Evolutionary conservation across 202 grass and related monocot genomes (phyloP), one percentile per base, ranked within the genome.

Genomic region (Cymbopogon flexuosus): DNA sequence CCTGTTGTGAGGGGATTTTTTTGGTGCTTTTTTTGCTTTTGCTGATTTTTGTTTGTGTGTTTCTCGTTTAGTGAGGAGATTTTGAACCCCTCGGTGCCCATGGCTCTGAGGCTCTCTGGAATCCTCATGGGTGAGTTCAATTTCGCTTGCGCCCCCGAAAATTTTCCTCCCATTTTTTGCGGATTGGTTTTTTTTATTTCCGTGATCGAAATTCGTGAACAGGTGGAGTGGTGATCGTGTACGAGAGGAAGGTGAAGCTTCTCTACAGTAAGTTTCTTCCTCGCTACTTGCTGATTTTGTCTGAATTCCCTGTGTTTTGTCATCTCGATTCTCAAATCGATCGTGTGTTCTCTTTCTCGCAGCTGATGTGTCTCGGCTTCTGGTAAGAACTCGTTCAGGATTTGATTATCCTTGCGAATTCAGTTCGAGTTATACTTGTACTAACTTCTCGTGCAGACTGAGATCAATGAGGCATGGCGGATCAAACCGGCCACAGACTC

Each of bases 211-310:
- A 36, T 37, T 42, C 33, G 36, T 68, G 73, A 69, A 62, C 86
- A 97, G 95, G 95, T 62, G 95, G 95, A 9, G 95, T 98, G 23
- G 95, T 93, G 68, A 98, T 91, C 65, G 95, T 98, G 75, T 98
- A 95, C 81, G 51, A 93, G 90, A 77, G 84, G 88, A 98, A 98
- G 92, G 95, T 98, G 68, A 92, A 91, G 86, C 69, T 94, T 56
- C 84, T 98, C 46, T 93, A 88, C 30, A 82, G 95, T 98, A 42
- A 69, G 86, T 86, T 47, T 29, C 35, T 49, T 35, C 60, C 47
- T 56, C 60, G 33, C 39, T 37, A 14, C 3, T 68, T 42, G 8
- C 10, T 35, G 1, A 2, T 57, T 72, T 67, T 65, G 45, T 70
- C 6, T 33, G 13, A 10, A 18, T 8, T 49, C 1, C 73, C 23